A percentile compares a stretch with the other conserved stretches of the same genome.
Conservation (phyloP, 1,284 basidiomycete genomes). For the Cryptococcus sp. region DNA sequence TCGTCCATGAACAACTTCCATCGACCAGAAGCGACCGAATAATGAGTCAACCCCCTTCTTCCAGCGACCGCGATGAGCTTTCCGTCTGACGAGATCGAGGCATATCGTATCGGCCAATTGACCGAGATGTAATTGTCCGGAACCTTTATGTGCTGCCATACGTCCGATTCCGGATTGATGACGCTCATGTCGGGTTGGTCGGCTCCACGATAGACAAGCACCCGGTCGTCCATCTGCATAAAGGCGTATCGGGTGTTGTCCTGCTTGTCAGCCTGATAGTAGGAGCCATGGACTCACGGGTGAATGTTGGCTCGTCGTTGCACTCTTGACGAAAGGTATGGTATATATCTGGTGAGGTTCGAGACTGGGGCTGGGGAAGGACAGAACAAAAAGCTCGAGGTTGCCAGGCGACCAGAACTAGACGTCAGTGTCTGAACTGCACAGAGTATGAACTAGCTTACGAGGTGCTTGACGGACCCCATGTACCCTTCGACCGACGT, state of each 20-base stretch:
- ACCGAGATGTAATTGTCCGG: slow-evolving; percentile 79
- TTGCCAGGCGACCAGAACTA: slow-evolving; percentile 91
- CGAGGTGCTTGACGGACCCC: slow-evolving; percentile 55
- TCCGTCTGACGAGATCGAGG: slow-evolving; percentile 85
- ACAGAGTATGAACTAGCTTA: slow-evolving; percentile 16
- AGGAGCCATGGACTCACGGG: slow-evolving; percentile 55
- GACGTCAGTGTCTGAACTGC: slow-evolving; percentile 1
- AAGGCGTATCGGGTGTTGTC: slow-evolving; percentile 69
- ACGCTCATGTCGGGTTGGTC: slow-evolving; percentile 98
- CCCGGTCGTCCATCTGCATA: slow-evolving; percentile 88
- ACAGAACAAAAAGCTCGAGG: slow-evolving; percentile 71
- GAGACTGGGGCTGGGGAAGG: slow-evolving; percentile 5
- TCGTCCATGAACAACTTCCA: slow-evolving; percentile 88
- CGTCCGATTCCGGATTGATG: slow-evolving; percentile 97
- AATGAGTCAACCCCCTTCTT: slow-evolving; percentile 83
- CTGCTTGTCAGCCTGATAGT: slow-evolving; percentile 7
- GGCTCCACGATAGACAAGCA: slow-evolving; percentile 90
- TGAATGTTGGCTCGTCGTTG: slow-evolving; percentile 82
- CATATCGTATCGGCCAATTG: slow-evolving; percentile 94
- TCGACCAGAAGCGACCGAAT: slow-evolving; percentile 84
- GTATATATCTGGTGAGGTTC: slow-evolving; percentile 67
- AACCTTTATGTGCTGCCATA: slow-evolving; percentile 95
- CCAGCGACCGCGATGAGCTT: slow-evolving; percentile 91
- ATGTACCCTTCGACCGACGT: slow-evolving; percentile 69
- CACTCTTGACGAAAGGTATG: slow-evolving; percentile 91